These are phyloP conservation scores for Epichloe uncinata DNA, from an alignment of 2,329 filamentous ascomycete species.

Conservation along the genomic window DNA sequence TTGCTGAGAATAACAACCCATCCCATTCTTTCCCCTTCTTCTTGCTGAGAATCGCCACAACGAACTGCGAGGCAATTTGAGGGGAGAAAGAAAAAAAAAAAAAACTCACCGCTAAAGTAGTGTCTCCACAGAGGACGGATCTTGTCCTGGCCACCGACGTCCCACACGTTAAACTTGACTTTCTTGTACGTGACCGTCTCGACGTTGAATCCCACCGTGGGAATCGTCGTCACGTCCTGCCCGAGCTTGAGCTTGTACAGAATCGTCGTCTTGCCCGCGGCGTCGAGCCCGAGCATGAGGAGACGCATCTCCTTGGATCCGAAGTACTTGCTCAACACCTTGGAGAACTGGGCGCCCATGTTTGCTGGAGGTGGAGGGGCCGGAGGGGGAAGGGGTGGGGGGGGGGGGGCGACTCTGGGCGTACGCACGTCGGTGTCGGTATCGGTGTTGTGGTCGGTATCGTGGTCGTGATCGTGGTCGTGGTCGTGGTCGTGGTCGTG, in stretches of 20 bases:
- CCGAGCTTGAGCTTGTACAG: constrained; percentile 98
- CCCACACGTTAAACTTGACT: constrained; percentile 98
- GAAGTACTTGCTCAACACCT: constrained; percentile 97
- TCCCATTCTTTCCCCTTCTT: too few relatives aligned
- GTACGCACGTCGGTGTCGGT: background rate
- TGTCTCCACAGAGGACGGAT: constrained; percentile 94
- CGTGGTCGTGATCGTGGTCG: too few relatives aligned
- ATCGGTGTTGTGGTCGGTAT: too few relatives aligned
- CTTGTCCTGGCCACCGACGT: constrained; percentile 98
- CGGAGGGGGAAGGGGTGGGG: too few relatives aligned
- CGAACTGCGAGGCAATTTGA: too few relatives aligned
- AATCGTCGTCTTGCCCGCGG: constrained; percentile 97
- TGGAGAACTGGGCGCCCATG: constrained; percentile 90
- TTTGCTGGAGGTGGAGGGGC: background rate
- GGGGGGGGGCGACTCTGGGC: too few relatives aligned
- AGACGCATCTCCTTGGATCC: constrained; percentile 98
- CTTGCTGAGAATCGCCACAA: too few relatives aligned
- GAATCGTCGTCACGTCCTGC: constrained; percentile 96
- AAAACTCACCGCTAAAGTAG: constrained; percentile 66
- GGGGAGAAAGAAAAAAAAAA: too few relatives aligned
- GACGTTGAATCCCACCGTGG: constrained; percentile 98
- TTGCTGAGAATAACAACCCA: too few relatives aligned
- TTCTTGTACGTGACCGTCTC: constrained; percentile 99
- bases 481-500: too few relatives aligned
- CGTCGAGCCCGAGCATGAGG: constrained; percentile 94